Base-by-base conservation (phyloP, 768 basidiomycete species). In the Collybia mongolica region DNA sequence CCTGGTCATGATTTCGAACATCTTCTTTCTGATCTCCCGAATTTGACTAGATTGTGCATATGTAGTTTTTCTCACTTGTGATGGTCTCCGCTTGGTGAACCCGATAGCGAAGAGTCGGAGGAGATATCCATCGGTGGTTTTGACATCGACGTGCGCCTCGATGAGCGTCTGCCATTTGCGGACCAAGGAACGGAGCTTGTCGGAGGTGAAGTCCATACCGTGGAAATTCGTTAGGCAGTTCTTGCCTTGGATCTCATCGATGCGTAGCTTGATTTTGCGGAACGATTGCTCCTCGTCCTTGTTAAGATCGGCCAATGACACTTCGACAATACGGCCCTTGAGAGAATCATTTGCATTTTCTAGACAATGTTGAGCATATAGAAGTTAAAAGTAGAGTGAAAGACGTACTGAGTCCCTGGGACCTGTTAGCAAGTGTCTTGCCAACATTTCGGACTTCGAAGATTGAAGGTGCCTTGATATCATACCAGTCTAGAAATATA, bases 111-210 rank as follows among this genome's bases (percentile, higher is more conserved):
- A 99, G 58, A 99, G 90, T 55, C 97, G 93, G 72, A 99, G 81
- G 68, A 98, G 90, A 83, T 99, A 99, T 43, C 97, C 97, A 71
- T 99, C 97, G 58, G 95, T 96, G 52, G 97, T 99, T 79, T 94
- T 94, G 63, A 99, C 94, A 67, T 99, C 97, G 68, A 98, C 90
- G 70, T 94, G 91, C 35, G 97, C 97, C 76, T 98, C 97, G 64
- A 99, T 95, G 66, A 98, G 89, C 17, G 96, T 86, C 76, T 98
- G 97, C 97, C 97, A 99, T 77, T 98, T 99, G 72, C 96, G 92
- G 62, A 99, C 97, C 66, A 99, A 94, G 44, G 97, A 98, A 50
- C 97, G 94, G 59, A 98, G 88, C 76, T 98, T 98, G 86, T 99
- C 97, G 52, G 96, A 97, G 55, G 97, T 98, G 79, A 99, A 98